These are phyloP conservation scores for Chlorencoelia australis DNA, from an alignment of 2,329 filamentous ascomycete genomes.

Conservation along the genomic window DNA sequence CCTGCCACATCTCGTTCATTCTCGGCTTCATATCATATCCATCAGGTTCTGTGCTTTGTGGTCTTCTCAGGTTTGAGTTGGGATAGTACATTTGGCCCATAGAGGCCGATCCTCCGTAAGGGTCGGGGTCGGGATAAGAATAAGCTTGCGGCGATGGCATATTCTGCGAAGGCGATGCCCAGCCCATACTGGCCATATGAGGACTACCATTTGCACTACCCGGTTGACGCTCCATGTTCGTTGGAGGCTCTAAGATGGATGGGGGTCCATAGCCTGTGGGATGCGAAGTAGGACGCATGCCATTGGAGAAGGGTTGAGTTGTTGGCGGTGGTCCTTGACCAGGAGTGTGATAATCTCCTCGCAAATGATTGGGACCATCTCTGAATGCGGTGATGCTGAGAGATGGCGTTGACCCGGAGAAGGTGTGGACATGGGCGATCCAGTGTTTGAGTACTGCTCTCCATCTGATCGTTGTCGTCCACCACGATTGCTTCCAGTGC, in stretches of 20 bases:
- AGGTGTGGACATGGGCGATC: slow-evolving; percentile 67
- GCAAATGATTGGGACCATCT: slow-evolving; percentile 71
- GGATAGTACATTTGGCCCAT: slow-evolving; percentile 62
- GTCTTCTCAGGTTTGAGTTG: slow-evolving; percentile 57
- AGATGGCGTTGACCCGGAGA: slow-evolving; percentile 71
- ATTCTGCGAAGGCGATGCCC: slow-evolving; percentile 73
- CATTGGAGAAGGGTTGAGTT: slow-evolving; percentile 45
- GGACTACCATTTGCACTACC: slow-evolving; percentile 74
- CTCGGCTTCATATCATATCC: slow-evolving; percentile 54
- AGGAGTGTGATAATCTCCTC: slow-evolving; percentile 42
- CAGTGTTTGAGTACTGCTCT: slow-evolving; percentile 60
- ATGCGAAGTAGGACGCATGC: slow-evolving; percentile 68
- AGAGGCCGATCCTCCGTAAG: slow-evolving; percentile 49
- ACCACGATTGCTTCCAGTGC: slow-evolving; percentile 28
- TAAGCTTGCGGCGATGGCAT: slow-evolving; percentile 54
- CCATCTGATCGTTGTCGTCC: slow-evolving; percentile 56
- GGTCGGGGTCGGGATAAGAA: slow-evolving; percentile 76
- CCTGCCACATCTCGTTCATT: slow-evolving; percentile 43
- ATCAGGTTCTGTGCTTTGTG: slow-evolving; percentile 65
- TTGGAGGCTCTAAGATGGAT: slow-evolving; percentile 65
- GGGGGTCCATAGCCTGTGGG: slow-evolving; percentile 73
- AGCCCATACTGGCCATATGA: slow-evolving; percentile 64
- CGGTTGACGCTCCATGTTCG: slow-evolving; percentile 62
- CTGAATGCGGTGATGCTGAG: slow-evolving; percentile 70
- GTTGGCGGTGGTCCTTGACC: slow-evolving; percentile 52